Evolutionary conservation across 1,284 basidiomycete genomes (phyloP), one percentile per base, ranked within the genome.

Genomic region (Ustilago cynodontis): DNA sequence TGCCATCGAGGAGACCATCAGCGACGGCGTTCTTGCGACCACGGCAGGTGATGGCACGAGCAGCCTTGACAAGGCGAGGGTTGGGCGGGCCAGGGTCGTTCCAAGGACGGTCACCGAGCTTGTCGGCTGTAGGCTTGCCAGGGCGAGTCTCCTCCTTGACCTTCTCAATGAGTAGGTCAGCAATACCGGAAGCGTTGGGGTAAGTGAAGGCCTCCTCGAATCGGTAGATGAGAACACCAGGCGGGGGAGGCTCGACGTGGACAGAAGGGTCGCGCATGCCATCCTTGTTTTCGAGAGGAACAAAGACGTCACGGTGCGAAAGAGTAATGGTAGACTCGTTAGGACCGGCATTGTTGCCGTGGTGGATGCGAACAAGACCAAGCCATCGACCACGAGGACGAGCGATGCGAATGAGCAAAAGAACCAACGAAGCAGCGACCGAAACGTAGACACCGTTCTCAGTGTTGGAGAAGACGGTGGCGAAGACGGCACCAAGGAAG

Each of bases 381-480:
- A 99, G 90, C 91, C 98, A 98, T 77, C 92, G 88, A 16, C 94
- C 94, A 54, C 94, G 92, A 35, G 96, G 95, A 79, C 91, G 91
- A n/a, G 96, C 95, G 70, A 99, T 88, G 71, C 95, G 92, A 82
- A 96, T 88, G 62, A 99, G 90, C 16, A 99, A 89, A n/a, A 98
- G 90, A 1, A 89, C 93, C 35, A 92, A 87, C 0, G 94, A 97
- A 0, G 93, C 89, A 37, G 88, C 88, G 74, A 98, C 92, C 9
- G 95, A 94, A 50, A 92, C 91, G 72, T 99, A 99, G 86, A 99
- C 95, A 61, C 96, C 97, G 65, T 94, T 90, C 88, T 99, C 96
- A 82, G 98, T 94, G 49, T 43, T 76, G 49, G 74, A 68, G 63
- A 87, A 86, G 61, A 87, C 66, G 20, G 94, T 95, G 83, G 94